Evolutionary conservation across 2,329 filamentous ascomycete genomes (phyloP).

Genomic region (Phyllosticta citribraziliensis): DNA sequence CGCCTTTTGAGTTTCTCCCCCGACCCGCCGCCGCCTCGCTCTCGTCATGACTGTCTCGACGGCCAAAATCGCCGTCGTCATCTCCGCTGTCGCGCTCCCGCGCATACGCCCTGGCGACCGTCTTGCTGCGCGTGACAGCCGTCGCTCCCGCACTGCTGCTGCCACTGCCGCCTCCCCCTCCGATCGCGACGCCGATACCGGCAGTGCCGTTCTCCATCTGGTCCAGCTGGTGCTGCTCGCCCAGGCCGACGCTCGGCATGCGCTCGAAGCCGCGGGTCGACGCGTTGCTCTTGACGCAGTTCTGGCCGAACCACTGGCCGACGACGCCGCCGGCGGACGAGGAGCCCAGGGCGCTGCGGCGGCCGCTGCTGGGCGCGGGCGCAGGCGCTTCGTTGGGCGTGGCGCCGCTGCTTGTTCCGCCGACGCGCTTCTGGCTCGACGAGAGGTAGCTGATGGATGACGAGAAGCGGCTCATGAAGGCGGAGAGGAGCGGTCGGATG

Average conservation of each 20-base stretch:
- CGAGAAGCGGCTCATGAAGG: neutral
- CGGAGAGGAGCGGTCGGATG: constrained; percentile 29
- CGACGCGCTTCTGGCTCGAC: neutral
- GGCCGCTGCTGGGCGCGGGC: neutral
- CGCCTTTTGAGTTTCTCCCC: neutral
- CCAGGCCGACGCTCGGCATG: neutral
- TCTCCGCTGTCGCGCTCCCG: neutral
- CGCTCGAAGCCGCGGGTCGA: neutral
- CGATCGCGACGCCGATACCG: neutral
- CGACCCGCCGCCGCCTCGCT: neutral
- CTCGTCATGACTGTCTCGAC: neutral
- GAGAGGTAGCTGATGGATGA: neutral
- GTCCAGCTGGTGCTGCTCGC: neutral
- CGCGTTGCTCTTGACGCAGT: neutral
- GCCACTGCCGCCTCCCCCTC: neutral
- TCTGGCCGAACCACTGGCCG: neutral
- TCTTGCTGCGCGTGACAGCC: neutral
- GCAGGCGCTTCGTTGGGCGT: neutral
- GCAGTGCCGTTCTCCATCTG: neutral
- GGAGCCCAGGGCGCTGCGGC: neutral
- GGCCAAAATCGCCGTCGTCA: neutral
- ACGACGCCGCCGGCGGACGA: neutral
- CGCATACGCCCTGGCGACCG: neutral
- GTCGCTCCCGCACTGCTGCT: neutral
- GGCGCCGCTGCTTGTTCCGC: neutral